These are phyloP conservation scores for Suhomyces choctaworum DNA, from an alignment of 1,139 yeast genomes.

Conservation along the genomic window DNA sequence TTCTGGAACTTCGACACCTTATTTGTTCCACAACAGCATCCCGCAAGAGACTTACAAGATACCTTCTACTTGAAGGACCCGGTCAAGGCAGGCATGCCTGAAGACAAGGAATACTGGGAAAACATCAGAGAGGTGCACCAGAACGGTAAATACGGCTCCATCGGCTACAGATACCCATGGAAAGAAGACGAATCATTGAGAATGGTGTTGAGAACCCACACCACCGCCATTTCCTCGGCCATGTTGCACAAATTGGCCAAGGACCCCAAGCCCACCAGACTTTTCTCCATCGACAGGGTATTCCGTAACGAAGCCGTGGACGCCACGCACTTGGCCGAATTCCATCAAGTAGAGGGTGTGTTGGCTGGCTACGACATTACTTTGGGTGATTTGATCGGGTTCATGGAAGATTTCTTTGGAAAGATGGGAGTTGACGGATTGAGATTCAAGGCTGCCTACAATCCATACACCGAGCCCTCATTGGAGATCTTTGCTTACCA, in stretches of 20 bases:
- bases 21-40: slow-evolving; percentile 98
- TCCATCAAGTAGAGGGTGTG: slow-evolving; percentile 99
- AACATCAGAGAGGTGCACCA: slow-evolving; percentile 84
- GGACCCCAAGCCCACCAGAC: slow-evolving; percentile 87
- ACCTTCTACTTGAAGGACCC: slow-evolving; percentile 98
- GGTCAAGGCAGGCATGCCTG: slow-evolving; percentile 71
- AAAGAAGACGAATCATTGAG: slow-evolving; percentile 83
- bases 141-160: slow-evolving; percentile 88
- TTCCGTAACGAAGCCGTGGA: slow-evolving; percentile 99
- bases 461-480: slow-evolving; percentile 98
- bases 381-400: slow-evolving; percentile 93
- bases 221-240: slow-evolving; percentile 89
- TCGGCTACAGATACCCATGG: slow-evolving; percentile 99
- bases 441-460: slow-evolving; percentile 97
- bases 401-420: slow-evolving; percentile 95
- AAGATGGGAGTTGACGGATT: slow-evolving; percentile 96
- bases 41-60: slow-evolving; percentile 98
- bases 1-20: slow-evolving; percentile 98
- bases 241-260: slow-evolving; percentile 86
- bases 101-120: slow-evolving; percentile 74
- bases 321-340: slow-evolving; percentile 99
- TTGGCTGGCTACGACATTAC: slow-evolving; percentile 95
- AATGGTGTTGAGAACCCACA: slow-evolving; percentile 94
- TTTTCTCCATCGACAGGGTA: slow-evolving; percentile 95
- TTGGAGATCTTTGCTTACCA: slow-evolving; percentile 98